Evolutionary conservation across 495 filamentous ascomycete species (phyloP).

Genomic region (Penicillium paradoxum): DNA sequence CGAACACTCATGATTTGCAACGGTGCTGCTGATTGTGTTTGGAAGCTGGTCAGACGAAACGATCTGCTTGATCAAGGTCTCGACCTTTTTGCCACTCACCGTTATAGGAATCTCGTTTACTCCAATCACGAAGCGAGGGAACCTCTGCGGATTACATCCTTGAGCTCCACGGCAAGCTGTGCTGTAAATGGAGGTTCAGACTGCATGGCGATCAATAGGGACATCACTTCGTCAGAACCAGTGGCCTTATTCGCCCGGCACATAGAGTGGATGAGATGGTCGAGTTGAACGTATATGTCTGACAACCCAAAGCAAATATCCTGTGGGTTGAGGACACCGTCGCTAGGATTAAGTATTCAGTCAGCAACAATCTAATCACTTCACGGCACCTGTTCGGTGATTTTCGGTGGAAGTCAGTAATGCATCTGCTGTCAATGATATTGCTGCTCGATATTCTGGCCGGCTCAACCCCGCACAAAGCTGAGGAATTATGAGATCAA

Average conservation of each 20-base stretch:
- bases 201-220: conserved; percentile 69
- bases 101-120: conserved; percentile 70
- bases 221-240: conserved; percentile 63
- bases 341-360: conserved; percentile 47
- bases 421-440: too few species aligned
- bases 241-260: conserved; percentile 60
- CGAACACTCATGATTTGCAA: conserved; percentile 16
- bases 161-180: conserved; percentile 51
- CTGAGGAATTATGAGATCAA: background rate
- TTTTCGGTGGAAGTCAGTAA: conserved; percentile 16
- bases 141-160: conserved; percentile 52
- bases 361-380: too few species aligned
- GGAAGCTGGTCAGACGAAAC: conserved; percentile 40
- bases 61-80: conserved; percentile 70
- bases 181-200: conserved; percentile 49
- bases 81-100: conserved; percentile 76
- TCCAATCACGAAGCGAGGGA: conserved; percentile 65
- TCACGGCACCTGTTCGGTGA: conserved; percentile 15
- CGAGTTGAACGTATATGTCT: conserved; percentile 65
- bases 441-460: conserved; percentile 10
- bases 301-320: conserved; percentile 70
- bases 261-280: conserved; percentile 59
- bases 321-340: conserved; percentile 69
- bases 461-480: conserved; percentile 11
- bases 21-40: conserved; percentile 17